Base-by-base conservation (phyloP, 1,284 basidiomycete species). In the Apiotrichum porosum region DNA sequence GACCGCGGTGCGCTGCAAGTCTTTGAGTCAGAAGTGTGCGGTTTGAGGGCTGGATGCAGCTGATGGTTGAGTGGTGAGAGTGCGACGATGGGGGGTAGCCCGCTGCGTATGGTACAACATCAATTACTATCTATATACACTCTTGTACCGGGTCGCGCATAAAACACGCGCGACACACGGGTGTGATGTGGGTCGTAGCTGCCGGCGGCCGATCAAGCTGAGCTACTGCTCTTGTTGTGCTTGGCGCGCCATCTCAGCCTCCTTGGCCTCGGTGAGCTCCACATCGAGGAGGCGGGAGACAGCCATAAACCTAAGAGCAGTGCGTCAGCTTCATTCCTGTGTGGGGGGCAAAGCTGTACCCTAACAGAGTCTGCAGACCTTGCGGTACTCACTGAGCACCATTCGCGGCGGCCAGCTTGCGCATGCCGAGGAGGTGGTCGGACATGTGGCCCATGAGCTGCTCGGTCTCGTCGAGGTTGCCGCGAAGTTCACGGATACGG, bases 251-350 rank as follows among this genome's bases (percentile, higher is more conserved):
- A n/a, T 21, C 17, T 32, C 14, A 2, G 21, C 26, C 22, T 24
- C 36, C 19, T 49, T 40, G 18, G 35, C n/a, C 34, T 37, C 47
- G 23, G 21, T 26, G 12, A 74, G 53, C 48, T 74, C 72, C 12
- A 62, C 56, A 42, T 74, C 71, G 12, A 74, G 54, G 21, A 72
- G 51, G 28, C 69, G 50, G 19, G 69, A 72, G 3, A 67, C 63
- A 9, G 72, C 69, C 72, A 74, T 74, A 54, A 74, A 74, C 39
- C 72, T 74, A 41, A n/a, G n/a, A n/a, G n/a, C n/a, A n/a, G n/a
- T n/a, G 3, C 12, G 47, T 52, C 38, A 52, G 49, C 26, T 23
- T n/a, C 12, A n/a, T 10, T 17, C 15, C 6, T 14, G 36, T 23
- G 31, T 9, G 19, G 28, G 34, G 18, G 9, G 24, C n/a, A n/a